Conservation (phyloP, 228 moss, liverwort and hornwort genomes). For the Sphagnum fallax region DNA sequence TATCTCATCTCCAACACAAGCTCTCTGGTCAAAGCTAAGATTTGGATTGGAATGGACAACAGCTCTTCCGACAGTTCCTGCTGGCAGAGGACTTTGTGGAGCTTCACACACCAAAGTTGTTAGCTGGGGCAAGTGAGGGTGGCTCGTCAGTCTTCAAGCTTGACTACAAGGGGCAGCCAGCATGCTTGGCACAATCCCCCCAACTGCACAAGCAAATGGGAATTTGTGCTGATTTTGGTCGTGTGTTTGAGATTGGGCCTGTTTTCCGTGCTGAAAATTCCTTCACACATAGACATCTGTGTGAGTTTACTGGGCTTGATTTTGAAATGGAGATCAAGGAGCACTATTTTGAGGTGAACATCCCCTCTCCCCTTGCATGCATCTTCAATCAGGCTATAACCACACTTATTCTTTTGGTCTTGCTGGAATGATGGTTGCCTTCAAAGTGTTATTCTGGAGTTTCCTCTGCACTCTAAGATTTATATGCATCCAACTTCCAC, state of each 20-base stretch:
- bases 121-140: conserved; percentile 93
- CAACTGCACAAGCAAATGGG: conserved; percentile 93
- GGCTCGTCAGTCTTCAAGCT: conserved; percentile 81
- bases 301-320: conserved; percentile 95
- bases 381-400: background rate
- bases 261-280: conserved; percentile 94
- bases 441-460: too few relatives aligned
- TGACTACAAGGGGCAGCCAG: conserved; percentile 78
- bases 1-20: background rate
- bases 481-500: background rate
- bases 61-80: conserved; percentile 81
- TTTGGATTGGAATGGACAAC: background rate
- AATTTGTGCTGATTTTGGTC: conserved; percentile 85
- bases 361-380: too few relatives aligned
- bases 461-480: too few relatives aligned
- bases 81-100: conserved; percentile 69
- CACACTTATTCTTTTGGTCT: too few relatives aligned
- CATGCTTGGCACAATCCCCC: conserved; percentile 90
- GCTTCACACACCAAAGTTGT: conserved; percentile 82
- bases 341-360: conserved; percentile 86
- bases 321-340: conserved; percentile 97
- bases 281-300: conserved; percentile 84
- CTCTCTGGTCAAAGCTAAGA: background rate
- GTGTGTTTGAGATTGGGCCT: conserved; percentile 88
- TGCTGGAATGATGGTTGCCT: background rate